A percentile compares a stretch with the other conserved stretches of the same genome.
These are phyloP conservation scores for Blepharisma japonicum DNA, from an alignment of 73 alveolate species.

Conservation along the genomic window DNA sequence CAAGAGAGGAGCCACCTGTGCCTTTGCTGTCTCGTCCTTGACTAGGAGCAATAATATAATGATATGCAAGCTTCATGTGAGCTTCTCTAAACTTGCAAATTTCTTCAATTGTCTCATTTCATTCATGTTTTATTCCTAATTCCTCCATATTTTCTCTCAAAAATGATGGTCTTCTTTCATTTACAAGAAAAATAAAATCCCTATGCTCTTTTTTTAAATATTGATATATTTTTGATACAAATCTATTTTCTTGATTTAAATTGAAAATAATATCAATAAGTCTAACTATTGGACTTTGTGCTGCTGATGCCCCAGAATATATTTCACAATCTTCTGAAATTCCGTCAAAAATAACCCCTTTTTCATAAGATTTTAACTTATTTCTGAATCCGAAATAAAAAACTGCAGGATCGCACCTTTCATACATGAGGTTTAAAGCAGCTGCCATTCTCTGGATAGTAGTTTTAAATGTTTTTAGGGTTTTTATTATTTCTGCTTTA, in stretches of 20 bases:
- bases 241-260: not conserved
- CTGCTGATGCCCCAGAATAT: not conserved
- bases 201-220: slow-evolving; percentile 10
- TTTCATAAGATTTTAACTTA: not conserved
- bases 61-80: not conserved
- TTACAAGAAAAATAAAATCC: not conserved
- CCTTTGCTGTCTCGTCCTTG: not conserved
- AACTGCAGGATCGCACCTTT: not conserved
- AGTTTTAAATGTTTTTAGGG: not conserved
- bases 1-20: not conserved
- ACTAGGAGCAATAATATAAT: slow-evolving; percentile 6
- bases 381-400: slow-evolving; percentile 10
- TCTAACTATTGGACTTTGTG: slow-evolving; percentile 7
- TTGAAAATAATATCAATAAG: not conserved
- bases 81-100: not conserved
- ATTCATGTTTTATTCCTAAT: not conserved
- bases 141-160: not conserved
- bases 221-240: not conserved
- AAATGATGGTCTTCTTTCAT: not conserved
- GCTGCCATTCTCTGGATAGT: not conserved
- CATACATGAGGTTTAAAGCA: not conserved
- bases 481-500: not conserved
- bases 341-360: not conserved
- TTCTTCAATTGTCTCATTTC: not conserved
- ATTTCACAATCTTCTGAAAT: not conserved